Evolutionary conservation across 139 green algal genomes (phyloP), one percentile per base, ranked within the genome.

Genomic region (Nannochloris sp.): DNA sequence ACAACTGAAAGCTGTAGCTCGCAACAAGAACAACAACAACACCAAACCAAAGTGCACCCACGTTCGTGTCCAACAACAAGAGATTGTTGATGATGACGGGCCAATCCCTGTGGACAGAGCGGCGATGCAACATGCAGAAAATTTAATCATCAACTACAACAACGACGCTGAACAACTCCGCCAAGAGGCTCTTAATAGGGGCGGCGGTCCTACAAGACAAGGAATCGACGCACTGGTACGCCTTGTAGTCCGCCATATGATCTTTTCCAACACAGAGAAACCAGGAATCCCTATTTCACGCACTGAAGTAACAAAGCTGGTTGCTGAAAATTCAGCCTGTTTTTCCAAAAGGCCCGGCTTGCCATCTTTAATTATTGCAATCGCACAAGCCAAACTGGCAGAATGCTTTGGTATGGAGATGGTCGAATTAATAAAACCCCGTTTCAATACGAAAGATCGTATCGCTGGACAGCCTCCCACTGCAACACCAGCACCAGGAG

Each of bases 361-460:
- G 5, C n/a, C 47, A n/a, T 30, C 6, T 35, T n/a, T 67, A 27
- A 42, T 72, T 12, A 70, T 77, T 39, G 61, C 70, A 7, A 32
- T 51, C 10, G 70, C 64, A 14, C 55, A 67, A 33, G 33, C 46
- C 32, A 38, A 67, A 23, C 63, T 77, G 42, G 25, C 46, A 0
- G 19, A 61, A 4, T 25, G n/a, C 9, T 56, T 77, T 61, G 70
- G 70, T 31, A 42, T 77, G n/a, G 63, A 77, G 38, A 38, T 72
- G 54, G 9, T 24, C 13, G 31, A 35, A 14, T 30, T 71, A 37
- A 23, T 29, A 33, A 75, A 75, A 25, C 27, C 61, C 5, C n/a
- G n/a, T n/a, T n/a, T n/a, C n/a, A n/a, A n/a, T 30, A 29, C 34
- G 29, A 59, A 10, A 29, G 48, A 9, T 29, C 29, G 12, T 29